A percentile compares a stretch with the other conserved stretches of the same genome.
phyloP scores from a whole-genome alignment of 2,329 filamentous ascomycete species.

The Colletotrichum sp. region DNA sequence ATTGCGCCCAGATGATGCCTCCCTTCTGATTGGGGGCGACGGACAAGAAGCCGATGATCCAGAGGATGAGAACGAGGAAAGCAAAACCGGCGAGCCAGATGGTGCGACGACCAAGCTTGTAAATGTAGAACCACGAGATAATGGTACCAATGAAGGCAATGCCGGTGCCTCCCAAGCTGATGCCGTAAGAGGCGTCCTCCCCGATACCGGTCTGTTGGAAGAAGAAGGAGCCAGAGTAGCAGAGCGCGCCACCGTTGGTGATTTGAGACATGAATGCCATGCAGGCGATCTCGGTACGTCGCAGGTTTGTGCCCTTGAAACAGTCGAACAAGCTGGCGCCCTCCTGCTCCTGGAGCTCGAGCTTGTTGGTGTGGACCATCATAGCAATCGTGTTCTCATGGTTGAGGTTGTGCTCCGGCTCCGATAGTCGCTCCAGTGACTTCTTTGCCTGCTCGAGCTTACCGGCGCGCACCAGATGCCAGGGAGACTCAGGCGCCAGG shows the following conservation, averaged over 20 bases:
- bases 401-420: conserved; percentile 35
- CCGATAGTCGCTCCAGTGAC: conserved; percentile 35
- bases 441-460: conserved; percentile 35
- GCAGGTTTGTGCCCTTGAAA: conserved; percentile 52
- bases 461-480: conserved; percentile 38
- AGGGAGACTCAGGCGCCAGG: conserved; percentile 42
- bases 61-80: conserved; percentile 43
- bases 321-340: conserved; percentile 49
- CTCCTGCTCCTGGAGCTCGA: conserved; percentile 44
- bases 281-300: conserved; percentile 50
- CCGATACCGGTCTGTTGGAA: conserved; percentile 50
- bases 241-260: conserved; percentile 43
- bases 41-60: conserved; percentile 47
- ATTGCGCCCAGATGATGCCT: conserved; percentile 44
- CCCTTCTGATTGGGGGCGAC: conserved; percentile 37
- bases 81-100: conserved; percentile 47
- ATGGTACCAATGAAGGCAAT: conserved; percentile 49
- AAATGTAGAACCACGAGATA: conserved; percentile 49
- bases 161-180: conserved; percentile 46
- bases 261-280: conserved; percentile 47
- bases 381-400: conserved; percentile 41
- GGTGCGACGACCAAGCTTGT: conserved; percentile 44
- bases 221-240: conserved; percentile 50
- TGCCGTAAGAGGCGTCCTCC: conserved; percentile 40
- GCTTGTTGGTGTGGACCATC: conserved; percentile 50